Evolutionary conservation across 176 grass and related monocot genomes (phyloP).

Genomic region (Oryza coarctata): DNA sequence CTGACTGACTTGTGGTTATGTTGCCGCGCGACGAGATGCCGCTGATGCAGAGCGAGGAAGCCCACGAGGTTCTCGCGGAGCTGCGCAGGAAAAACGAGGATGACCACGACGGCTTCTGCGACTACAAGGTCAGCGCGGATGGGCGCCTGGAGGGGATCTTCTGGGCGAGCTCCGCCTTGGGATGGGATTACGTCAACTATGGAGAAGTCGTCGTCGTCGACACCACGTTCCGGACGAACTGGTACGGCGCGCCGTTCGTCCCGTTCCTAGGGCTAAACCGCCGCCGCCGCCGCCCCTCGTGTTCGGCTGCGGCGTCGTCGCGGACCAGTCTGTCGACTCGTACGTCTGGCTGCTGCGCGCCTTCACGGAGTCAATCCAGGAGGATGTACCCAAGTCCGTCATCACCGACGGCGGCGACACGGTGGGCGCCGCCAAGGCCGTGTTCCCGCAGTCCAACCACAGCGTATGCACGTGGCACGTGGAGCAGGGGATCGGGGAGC

Average conservation of each 20-base stretch:
- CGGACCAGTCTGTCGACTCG: too few species aligned
- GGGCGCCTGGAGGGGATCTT: background rate
- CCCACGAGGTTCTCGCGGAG: background rate
- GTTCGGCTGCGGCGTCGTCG: conserved; percentile 30
- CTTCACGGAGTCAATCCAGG: too few species aligned
- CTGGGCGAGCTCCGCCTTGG: background rate
- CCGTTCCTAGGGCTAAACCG: conserved; percentile 19
- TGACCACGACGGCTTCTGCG: background rate
- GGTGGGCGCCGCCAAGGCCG: too few species aligned
- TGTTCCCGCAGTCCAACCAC: too few species aligned
- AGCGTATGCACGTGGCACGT: too few species aligned
- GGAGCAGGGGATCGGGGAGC: too few species aligned
- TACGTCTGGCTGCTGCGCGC: too few species aligned
- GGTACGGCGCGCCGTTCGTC: conserved; percentile 4
- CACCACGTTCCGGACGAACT: conserved; percentile 30
- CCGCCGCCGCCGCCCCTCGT: conserved; percentile 5
- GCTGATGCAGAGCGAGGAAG: background rate
- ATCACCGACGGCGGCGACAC: too few species aligned
- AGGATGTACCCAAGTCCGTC: too few species aligned
- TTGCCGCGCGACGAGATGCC: background rate
- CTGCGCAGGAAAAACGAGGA: background rate
- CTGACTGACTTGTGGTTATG: background rate
- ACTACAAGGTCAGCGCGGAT: background rate
- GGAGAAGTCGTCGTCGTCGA: conserved; percentile 19
- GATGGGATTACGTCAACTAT: too few species aligned